Evolutionary conservation across 2,329 filamentous ascomycete genomes (phyloP).

Genomic region (Tolypocladium ovalisporum): DNA sequence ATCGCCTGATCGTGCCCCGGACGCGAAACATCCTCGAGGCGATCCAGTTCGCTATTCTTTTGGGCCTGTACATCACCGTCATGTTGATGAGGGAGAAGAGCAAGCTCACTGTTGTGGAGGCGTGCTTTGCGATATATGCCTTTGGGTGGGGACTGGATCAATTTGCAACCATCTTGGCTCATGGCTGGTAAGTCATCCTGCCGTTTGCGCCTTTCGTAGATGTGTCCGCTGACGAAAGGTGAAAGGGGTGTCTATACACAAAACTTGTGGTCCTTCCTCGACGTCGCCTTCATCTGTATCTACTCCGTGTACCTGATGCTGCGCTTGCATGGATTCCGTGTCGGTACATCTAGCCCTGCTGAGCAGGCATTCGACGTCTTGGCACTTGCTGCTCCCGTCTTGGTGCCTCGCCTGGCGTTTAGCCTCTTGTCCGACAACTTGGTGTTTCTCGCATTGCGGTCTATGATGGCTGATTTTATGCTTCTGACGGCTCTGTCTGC

Average conservation of each 20-base stretch:
- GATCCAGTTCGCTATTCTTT: constrained; percentile 59
- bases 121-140: constrained; percentile 61
- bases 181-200: constrained; percentile 42
- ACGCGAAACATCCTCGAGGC: constrained; percentile 68
- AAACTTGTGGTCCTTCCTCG: constrained; percentile 80
- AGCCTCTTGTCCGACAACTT: constrained; percentile 76
- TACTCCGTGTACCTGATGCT: constrained; percentile 59
- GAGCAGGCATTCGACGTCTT: constrained; percentile 68
- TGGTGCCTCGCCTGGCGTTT: constrained; percentile 71
- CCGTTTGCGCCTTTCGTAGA: background rate
- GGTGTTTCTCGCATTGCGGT: constrained; percentile 68
- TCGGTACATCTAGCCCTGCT: constrained; percentile 33
- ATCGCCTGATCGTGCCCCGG: constrained; percentile 71
- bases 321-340: constrained; percentile 53
- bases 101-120: constrained; percentile 45
- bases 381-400: constrained; percentile 66
- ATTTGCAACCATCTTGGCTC: constrained; percentile 65
- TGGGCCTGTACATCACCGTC: constrained; percentile 58
- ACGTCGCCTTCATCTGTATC: constrained; percentile 65
- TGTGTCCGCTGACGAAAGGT: background rate
- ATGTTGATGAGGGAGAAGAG: constrained; percentile 59
- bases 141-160: constrained; percentile 73
- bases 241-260: constrained; percentile 73
- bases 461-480: constrained; percentile 83
- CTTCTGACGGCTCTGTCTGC: constrained; percentile 61